A percentile compares a stretch with the other conserved stretches of the same genome.
Conservation (phyloP, 768 basidiomycete species). For the Podaxis carcinomalis region DNA sequence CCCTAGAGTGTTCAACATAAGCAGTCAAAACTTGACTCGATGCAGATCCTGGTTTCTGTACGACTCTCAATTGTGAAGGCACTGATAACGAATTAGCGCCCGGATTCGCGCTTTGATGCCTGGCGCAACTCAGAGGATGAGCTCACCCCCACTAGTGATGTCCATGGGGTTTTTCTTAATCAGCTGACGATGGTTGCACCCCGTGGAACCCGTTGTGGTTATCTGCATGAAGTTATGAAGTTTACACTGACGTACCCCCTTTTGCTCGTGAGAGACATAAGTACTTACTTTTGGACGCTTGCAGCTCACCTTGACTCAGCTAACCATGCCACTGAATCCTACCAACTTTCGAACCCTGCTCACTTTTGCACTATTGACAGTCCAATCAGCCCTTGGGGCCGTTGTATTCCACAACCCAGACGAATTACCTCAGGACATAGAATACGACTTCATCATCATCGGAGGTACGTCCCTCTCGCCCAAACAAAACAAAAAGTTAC, state of each 20-base stretch:
- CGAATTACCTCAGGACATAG: not conserved
- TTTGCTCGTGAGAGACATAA: too few species aligned
- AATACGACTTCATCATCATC: constrained; percentile 11
- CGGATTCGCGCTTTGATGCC: too few species aligned
- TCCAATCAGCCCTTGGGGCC: not conserved
- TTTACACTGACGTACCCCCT: too few species aligned
- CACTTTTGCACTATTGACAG: not conserved
- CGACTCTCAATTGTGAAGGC: not conserved
- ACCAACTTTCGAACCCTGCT: not conserved
- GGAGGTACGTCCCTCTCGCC: constrained; percentile 6
- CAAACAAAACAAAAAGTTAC: not conserved
- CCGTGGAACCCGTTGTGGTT: too few species aligned
- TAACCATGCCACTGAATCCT: not conserved
- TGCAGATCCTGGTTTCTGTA: not conserved
- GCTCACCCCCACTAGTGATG: too few species aligned
- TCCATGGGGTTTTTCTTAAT: too few species aligned
- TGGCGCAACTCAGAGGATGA: too few species aligned
- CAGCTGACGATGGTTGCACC: too few species aligned
- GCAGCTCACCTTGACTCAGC: not conserved
- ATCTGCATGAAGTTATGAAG: too few species aligned
- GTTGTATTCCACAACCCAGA: not conserved
- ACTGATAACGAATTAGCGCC: not conserved
- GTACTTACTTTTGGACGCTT: too few species aligned
- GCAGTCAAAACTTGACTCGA: not conserved
- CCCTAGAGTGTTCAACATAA: not conserved